Base-by-base conservation (phyloP, 768 basidiomycete genomes). In the Leucocoprinus birnbaumii region DNA sequence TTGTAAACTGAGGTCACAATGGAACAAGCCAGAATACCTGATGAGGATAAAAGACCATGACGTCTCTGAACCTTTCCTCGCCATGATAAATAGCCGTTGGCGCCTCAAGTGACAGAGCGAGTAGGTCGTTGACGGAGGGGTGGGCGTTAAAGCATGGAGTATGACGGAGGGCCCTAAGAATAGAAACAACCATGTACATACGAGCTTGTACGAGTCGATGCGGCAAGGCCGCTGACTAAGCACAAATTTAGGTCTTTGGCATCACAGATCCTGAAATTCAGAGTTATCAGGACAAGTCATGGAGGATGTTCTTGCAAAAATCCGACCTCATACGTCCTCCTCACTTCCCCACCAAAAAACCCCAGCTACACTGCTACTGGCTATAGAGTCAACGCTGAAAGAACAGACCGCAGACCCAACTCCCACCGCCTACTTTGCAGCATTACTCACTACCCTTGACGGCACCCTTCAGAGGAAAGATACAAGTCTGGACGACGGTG, bases 341-440 rank as follows among this genome's bases (percentile, higher is more conserved):
- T 78, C 82, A 6, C 75, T 95, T n/a, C 67, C 85, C 1, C 91
- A 96, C 65, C 94, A 98, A 73, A 91, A 91, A 67, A 80, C 87
- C 54, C 93, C 94, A 3, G 96, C 95, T 24, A 84, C 81, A 44
- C 82, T 98, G 21, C 80, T 98, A 42, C 71, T 79, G 54, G 95
- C 94, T 2, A 76, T 98, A 61, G 96, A 98, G 70, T 79, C 84
- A 14, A 91, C 86, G 38, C 81, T 87, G 61, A 72, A 78, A 61
- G 89, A 91, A 62, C 86, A 87, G 62, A 74, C 73, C 58, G 77
- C 86, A 7, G 85, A 87, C 51, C 71, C 73, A 38, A 79, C 88
- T 7, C 79, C 95, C 6, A 94, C 93, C 1, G 96, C 97, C 26
- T 98, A 98, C 74, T 97, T 95, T 70, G 91, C 94, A n/a, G 87